phyloP scores from a whole-genome alignment of 306 rosid species.

The Fragaria nilgerrensis region DNA sequence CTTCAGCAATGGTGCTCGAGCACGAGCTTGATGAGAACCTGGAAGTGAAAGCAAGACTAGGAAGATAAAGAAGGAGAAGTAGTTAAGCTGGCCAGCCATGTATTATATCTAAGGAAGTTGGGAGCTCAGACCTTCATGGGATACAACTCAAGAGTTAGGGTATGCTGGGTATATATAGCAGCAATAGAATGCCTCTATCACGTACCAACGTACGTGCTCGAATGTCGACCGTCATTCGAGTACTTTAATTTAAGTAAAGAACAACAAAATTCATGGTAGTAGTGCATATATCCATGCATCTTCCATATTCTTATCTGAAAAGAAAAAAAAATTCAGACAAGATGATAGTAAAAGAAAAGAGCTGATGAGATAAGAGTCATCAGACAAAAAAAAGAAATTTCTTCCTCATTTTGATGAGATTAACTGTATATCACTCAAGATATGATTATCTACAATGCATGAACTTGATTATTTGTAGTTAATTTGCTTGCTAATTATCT shows the following conservation, averaged over 20 bases:
- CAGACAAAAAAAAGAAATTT: neutral
- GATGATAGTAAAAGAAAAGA: neutral
- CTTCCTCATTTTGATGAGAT: neutral
- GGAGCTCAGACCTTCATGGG: neutral
- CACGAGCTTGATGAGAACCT: constrained; percentile 16
- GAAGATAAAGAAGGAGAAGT: constrained; percentile 10
- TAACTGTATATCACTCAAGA: neutral
- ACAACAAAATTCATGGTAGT: neutral
- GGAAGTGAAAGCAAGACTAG: constrained; percentile 14
- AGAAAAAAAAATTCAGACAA: neutral
- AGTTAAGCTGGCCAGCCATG: neutral
- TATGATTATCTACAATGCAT: neutral
- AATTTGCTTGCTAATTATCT: neutral
- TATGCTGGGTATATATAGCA: neutral
- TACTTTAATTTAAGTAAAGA: neutral
- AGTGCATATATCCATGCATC: neutral
- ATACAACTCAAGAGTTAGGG: neutral
- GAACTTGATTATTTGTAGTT: neutral
- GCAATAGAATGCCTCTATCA: neutral
- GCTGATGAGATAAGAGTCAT: no score
- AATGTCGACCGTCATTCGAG: neutral
- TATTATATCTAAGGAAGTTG: neutral
- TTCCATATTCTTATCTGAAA: no score
- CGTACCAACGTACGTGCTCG: neutral
- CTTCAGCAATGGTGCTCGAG: neutral